Base-by-base conservation (phyloP, 768 basidiomycete genomes). In the Chalciporus sphaerocephalus region DNA sequence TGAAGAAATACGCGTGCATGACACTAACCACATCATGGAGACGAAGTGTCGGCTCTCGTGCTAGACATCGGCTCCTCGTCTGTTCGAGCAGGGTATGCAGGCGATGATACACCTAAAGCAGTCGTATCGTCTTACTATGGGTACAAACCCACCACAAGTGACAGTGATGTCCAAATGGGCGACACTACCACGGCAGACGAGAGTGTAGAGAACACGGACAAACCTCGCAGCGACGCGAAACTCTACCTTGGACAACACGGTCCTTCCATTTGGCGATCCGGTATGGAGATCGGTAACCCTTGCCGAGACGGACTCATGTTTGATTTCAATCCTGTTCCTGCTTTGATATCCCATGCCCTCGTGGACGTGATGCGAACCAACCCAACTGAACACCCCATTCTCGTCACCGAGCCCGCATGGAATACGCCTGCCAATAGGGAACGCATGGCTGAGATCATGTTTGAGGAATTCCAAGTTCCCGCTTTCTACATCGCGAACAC, bases 401-500 rank as follows among this genome's bases (percentile, higher is more conserved):
- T 99, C 33, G 79, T 93, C 7, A 97, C 96, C 0, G 96, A 99
- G 64, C 87, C 93, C 6, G 85, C 93, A 3, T 99, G 96, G 96
- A 98, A 97, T 62, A 90, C 92, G 0, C 74, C 83, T 17, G 83
- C 83, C n/a, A 92, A 96, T 60, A 74, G 95, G 48, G 92, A 98
- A 70, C 79, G 86, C 44, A 89, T 98, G 85, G 89, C 92, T 10
- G 92, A 98, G 69, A 87, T 96, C 38, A 89, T 96, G 83, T 98
- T 98, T 58, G 96, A 99, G 67, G 87, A 95, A 55, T 95, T 96
- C 56, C 74, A 89, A 38, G 87, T 86, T 6, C 95, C 96, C 8
- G 96, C 94, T 2, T 93, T 95, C 69, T 99, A 98, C 63, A 88
- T 95, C 30, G 92, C 94, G 13, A 96, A 97, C 61, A 88, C 88